Evolutionary conservation across 2,329 filamentous ascomycete genomes (phyloP).

Genomic region (Fusarium irregulare): DNA sequence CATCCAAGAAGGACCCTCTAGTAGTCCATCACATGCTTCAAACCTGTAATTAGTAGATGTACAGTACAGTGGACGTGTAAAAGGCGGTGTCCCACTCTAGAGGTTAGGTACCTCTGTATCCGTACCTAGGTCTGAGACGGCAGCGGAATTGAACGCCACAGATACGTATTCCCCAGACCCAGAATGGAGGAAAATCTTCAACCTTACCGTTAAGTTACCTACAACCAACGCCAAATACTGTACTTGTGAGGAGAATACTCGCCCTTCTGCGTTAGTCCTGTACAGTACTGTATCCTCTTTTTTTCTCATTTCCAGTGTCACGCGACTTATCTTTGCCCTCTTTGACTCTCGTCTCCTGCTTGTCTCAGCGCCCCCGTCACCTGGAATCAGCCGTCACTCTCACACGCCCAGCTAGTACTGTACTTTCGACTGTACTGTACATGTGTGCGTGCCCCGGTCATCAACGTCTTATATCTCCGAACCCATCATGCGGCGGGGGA

Average conservation of each 20-base stretch:
- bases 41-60: background rate
- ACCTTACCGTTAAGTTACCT: background rate
- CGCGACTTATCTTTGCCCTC: constrained; percentile 33
- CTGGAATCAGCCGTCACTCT: constrained; percentile 35
- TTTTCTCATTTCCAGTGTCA: constrained; percentile 32
- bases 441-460: constrained; percentile 43
- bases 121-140: background rate
- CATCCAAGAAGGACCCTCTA: constrained; percentile 8
- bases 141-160: constrained; percentile 27
- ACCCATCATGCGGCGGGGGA: constrained; percentile 67
- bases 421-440: constrained; percentile 14
- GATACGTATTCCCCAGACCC: constrained; percentile 34
- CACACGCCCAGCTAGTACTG: constrained; percentile 33
- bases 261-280: constrained; percentile 16
- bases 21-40: constrained; percentile 33
- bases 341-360: background rate
- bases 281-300: constrained; percentile 6
- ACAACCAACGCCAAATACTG: constrained; percentile 30
- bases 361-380: constrained; percentile 29
- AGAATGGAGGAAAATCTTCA: constrained; percentile 35
- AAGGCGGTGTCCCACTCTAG: constrained; percentile 34
- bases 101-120: background rate
- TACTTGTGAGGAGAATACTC: constrained; percentile 25
- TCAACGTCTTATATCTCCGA: constrained; percentile 42
- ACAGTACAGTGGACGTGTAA: constrained; percentile 7